Evolutionary conservation across 352 stramenopile genomes (phyloP).

Genomic region (Phytophthora syringae): DNA sequence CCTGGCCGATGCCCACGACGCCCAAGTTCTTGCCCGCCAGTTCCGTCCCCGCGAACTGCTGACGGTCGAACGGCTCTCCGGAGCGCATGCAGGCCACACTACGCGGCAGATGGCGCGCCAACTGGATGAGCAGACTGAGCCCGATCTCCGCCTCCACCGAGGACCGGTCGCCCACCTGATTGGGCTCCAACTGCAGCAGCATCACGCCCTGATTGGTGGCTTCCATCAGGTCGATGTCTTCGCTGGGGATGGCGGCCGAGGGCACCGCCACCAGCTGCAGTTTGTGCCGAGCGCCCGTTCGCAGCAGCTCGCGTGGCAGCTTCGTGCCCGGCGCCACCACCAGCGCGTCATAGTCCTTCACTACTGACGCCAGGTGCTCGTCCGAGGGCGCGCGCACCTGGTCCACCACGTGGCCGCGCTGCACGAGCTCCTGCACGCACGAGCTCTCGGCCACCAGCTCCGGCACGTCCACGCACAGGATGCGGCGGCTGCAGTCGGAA

Average conservation of each 20-base stretch:
- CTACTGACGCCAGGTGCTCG: conserved; percentile 38
- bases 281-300: conserved; percentile 45
- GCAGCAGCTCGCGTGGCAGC: conserved; percentile 53
- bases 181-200: conserved; percentile 79
- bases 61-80: conserved; percentile 35
- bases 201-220: conserved; percentile 78
- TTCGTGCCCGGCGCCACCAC: conserved; percentile 58
- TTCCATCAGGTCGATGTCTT: conserved; percentile 74
- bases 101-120: conserved; percentile 62
- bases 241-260: conserved; percentile 61
- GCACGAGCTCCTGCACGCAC: conserved; percentile 74
- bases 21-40: conserved; percentile 67
- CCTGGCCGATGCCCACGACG: conserved; percentile 77
- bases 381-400: conserved; percentile 46
- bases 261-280: conserved; percentile 67
- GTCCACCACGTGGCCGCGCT: conserved; percentile 72
- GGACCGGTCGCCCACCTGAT: conserved; percentile 73
- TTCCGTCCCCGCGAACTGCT: conserved; percentile 68
- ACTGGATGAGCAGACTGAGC: conserved; percentile 67
- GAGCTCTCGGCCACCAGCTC: conserved; percentile 51
- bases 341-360: conserved; percentile 68
- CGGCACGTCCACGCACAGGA: conserved; percentile 72
- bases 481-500: conserved; percentile 34
- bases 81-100: conserved; percentile 52
- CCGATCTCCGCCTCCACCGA: conserved; percentile 80